Evolutionary conservation across 1,139 yeast species (phyloP).

Genomic region (Lizanozyma gosingica): DNA sequence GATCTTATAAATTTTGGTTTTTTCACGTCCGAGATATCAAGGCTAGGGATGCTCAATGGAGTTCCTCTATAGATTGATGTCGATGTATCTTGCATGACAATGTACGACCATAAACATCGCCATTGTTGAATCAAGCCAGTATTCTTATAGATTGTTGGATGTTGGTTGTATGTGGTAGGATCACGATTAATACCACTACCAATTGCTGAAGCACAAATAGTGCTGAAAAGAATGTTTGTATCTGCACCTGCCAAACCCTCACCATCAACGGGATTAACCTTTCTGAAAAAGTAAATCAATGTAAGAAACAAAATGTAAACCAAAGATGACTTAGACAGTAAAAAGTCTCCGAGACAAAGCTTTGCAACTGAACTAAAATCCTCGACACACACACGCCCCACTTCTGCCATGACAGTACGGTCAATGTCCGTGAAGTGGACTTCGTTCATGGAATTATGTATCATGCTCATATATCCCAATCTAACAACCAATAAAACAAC

Average conservation of each 20-base stretch:
- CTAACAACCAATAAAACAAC: constrained; percentile 23
- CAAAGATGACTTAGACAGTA: constrained; percentile 22
- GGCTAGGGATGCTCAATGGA: constrained; percentile 17
- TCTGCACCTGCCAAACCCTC: constrained; percentile 38
- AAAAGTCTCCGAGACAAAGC: constrained; percentile 25
- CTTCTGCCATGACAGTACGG: constrained; percentile 18
- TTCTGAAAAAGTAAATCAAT: constrained; percentile 27
- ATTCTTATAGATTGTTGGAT: constrained; percentile 22
- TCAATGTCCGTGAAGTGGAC: constrained; percentile 22
- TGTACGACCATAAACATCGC: constrained; percentile 32
- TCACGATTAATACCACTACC: constrained; percentile 38
- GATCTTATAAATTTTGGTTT: constrained; percentile 13
- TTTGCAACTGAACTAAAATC: constrained; percentile 19
- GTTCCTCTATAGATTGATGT: constrained; percentile 29
- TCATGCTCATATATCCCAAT: constrained; percentile 32
- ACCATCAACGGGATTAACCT: constrained; percentile 34
- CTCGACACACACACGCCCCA: constrained; percentile 17
- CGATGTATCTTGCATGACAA: constrained; percentile 23
- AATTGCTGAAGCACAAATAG: constrained; percentile 30
- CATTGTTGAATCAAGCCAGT: constrained; percentile 22
- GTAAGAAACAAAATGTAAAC: constrained; percentile 25
- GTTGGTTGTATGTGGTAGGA: constrained; percentile 25
- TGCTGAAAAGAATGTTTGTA: constrained; percentile 30
- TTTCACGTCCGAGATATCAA: constrained; percentile 27
- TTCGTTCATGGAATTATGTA: constrained; percentile 23